phyloP scores from a whole-genome alignment of 257 asterid genomes.

The Linaria vulgaris region DNA sequence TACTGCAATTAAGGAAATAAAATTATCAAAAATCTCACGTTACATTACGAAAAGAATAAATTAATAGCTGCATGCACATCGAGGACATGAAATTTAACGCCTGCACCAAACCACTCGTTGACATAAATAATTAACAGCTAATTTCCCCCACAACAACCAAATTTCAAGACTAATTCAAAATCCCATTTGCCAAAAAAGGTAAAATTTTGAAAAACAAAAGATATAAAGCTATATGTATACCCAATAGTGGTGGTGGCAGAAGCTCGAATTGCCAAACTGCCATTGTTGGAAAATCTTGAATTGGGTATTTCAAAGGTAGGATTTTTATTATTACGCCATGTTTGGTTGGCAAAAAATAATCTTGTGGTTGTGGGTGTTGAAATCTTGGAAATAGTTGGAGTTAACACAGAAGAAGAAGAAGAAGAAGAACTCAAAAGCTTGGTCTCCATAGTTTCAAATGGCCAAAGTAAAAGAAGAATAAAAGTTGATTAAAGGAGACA shows the following conservation, averaged over 20 bases:
- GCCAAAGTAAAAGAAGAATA: too few species aligned
- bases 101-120: too few species aligned
- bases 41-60: too few species aligned
- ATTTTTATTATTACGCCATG: constrained; percentile 25
- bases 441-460: constrained; percentile 46
- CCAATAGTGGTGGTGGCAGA: constrained; percentile 41
- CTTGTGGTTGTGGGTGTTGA: constrained; percentile 21
- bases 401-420: constrained; percentile 29
- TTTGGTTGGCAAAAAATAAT: constrained; percentile 5
- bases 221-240: constrained; percentile 30
- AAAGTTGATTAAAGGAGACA: too few species aligned
- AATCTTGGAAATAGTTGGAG: constrained; percentile 24
- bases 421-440: constrained; percentile 44
- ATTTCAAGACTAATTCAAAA: neutral
- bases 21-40: too few species aligned
- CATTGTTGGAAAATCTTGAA: constrained; percentile 27
- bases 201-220: neutral
- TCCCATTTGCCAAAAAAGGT: neutral
- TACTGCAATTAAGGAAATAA: too few species aligned
- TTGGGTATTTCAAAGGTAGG: constrained; percentile 25
- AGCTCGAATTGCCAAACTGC: constrained; percentile 45
- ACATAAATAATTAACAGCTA: too few species aligned
- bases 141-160: too few species aligned
- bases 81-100: too few species aligned
- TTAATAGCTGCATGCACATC: too few species aligned